Base-by-base conservation (phyloP, 805 yeast genomes). In the Candida nanaspora region DNA sequence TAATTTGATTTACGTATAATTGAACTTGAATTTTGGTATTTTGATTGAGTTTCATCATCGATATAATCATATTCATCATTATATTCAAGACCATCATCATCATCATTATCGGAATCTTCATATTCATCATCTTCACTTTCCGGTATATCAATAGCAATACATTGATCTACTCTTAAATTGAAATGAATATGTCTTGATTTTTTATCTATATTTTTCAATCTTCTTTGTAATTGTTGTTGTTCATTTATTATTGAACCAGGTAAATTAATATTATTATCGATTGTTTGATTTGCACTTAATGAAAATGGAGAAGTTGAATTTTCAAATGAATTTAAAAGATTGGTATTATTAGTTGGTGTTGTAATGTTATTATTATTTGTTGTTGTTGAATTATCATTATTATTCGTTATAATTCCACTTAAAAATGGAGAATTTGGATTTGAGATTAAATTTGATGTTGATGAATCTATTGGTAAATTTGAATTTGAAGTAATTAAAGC, bases 81-180 rank as follows among this genome's bases (percentile, higher is more conserved):
- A 4, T 40, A 46, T 16, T 46, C 50, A 15, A 37, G n/a, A n/a
- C n/a, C 46, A 39, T 49, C 45, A 27, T 43, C 39, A 16, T 50
- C 52, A 15, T 52, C 50, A 15, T 47, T 53, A 15, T 42, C 49
- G 16, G 32, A 42, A 22, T 49, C 51, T 26, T 40, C 45, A 23
- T 46, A 33, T n/a, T 23, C 37, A 23, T 53, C 48, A 35, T 45
- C 55, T 11, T 55, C 55, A 31, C 34, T 31, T n/a, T n/a, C 11
- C 11, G 34, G 22, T 18, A 31, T 18, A 42, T 73, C 78, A 10
- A 89, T 57, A 0, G 95, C 89, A 46, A 86, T 80, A 61, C 98
- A 93, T 61, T 93, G 99, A 59, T 87, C 89, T 26, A 93, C 99
- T 40, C 88, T 78, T 57, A 87, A 94, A 59, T 83, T 93, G 65